phyloP scores from a whole-genome alignment of 2,329 filamentous ascomycete species.

The Coniochaeta pulveracea region DNA sequence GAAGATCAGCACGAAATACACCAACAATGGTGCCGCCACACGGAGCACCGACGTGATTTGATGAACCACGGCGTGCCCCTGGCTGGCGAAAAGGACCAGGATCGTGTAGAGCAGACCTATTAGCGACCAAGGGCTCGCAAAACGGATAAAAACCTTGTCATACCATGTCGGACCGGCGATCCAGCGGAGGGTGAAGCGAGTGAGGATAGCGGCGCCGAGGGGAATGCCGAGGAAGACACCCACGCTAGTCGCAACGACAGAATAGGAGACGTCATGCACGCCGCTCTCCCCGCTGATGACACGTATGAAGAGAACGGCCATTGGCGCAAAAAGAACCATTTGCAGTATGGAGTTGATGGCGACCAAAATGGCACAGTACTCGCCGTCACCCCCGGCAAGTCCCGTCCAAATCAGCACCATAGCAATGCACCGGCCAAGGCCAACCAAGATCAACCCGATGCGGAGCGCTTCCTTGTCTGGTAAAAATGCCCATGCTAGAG shows the following conservation, averaged over 20 bases:
- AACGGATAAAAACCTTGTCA: constrained; percentile 55
- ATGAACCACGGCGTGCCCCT: constrained; percentile 64
- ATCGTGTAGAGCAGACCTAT: constrained; percentile 83
- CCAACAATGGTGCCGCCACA: constrained; percentile 67
- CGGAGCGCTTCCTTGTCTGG: constrained; percentile 46
- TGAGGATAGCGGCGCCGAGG: constrained; percentile 67
- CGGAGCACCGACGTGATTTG: constrained; percentile 76
- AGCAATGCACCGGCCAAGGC: constrained; percentile 75
- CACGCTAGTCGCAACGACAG: constrained; percentile 65
- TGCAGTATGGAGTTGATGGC: constrained; percentile 64
- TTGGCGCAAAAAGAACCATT: constrained; percentile 59
- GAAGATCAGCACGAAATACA: constrained; percentile 75
- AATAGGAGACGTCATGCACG: constrained; percentile 38
- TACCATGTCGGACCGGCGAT: constrained; percentile 52
- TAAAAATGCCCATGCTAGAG: constrained; percentile 56
- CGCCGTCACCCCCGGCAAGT: constrained; percentile 58
- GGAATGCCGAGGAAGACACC: constrained; percentile 80
- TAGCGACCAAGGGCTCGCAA: constrained; percentile 62
- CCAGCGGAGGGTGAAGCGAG: constrained; percentile 49
- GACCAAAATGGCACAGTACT: constrained; percentile 76
- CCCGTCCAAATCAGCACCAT: constrained; percentile 72
- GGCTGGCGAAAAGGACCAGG: constrained; percentile 76
- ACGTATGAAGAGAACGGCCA: constrained; percentile 58
- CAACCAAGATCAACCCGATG: constrained; percentile 68
- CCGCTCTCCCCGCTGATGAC: constrained; percentile 47